Evolutionary conservation across 495 filamentous ascomycete genomes (phyloP).

Genomic region (Penicillium waksmanii): DNA sequence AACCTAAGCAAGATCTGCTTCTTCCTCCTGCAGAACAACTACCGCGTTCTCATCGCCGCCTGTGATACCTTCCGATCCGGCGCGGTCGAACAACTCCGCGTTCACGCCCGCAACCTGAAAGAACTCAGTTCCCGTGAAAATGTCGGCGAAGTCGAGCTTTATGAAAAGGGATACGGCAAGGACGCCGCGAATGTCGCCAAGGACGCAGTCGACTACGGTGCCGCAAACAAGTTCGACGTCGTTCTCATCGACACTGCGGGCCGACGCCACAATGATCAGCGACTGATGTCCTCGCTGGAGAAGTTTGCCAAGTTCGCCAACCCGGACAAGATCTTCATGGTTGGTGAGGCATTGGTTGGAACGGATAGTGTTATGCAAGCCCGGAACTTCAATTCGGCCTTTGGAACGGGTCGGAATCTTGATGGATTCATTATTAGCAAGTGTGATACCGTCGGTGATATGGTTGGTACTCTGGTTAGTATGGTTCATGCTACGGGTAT

Average conservation of each 20-base stretch:
- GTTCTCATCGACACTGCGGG: slow-evolving; percentile 97
- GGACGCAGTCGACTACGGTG: slow-evolving; percentile 83
- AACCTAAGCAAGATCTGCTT: slow-evolving; percentile 97
- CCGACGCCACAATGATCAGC: slow-evolving; percentile 90
- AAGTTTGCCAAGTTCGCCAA: slow-evolving; percentile 96
- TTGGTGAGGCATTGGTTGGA: slow-evolving; percentile 94
- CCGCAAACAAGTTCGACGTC: slow-evolving; percentile 79
- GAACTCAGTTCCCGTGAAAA: slow-evolving; percentile 82
- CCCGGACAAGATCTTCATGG: slow-evolving; percentile 98
- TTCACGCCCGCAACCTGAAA: slow-evolving; percentile 88
- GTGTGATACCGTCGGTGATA: slow-evolving; percentile 97
- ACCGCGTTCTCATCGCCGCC: slow-evolving; percentile 91
- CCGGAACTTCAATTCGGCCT: slow-evolving; percentile 90
- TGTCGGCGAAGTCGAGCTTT: slow-evolving; percentile 79
- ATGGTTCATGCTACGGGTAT: slow-evolving; percentile 98
- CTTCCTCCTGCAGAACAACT: slow-evolving; percentile 95
- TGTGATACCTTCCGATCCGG: slow-evolving; percentile 98
- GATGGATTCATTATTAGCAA: slow-evolving; percentile 99
- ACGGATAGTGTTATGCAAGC: slow-evolving; percentile 95
- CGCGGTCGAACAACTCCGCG: slow-evolving; percentile 93
- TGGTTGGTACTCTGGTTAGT: slow-evolving; percentile 95
- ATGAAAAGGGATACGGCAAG: slow-evolving; percentile 96
- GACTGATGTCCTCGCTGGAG: slow-evolving; percentile 92
- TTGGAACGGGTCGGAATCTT: slow-evolving; percentile 75
- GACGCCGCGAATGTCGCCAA: slow-evolving; percentile 94